Base-by-base conservation (phyloP, 2,329 filamentous ascomycete genomes). In the Penicillium janthinellum region DNA sequence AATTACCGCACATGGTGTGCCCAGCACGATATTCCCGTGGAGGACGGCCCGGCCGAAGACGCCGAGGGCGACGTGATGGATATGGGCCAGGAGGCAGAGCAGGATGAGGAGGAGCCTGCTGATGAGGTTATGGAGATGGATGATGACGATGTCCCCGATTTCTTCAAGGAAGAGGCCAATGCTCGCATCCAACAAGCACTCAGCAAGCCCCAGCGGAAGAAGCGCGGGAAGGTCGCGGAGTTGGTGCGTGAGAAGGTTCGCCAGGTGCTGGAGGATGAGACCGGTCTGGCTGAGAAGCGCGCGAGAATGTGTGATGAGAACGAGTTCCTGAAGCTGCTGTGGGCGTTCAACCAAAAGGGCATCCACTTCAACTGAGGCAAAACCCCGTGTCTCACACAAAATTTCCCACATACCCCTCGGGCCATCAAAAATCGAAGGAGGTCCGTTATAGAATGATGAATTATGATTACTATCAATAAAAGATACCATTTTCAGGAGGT, bases 1-100 rank as follows among this genome's bases (percentile, higher is more conserved):
- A 98, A 98, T 76, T 98, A 96, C 78, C 84, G 91, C 63, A 90
- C 92, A 2, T 98, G 88, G 84, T 96, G 93, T 74, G 90, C 92
- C 39, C 88, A 96, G 76, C 91, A 96, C 71, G 88, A 92, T 70
- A 86, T 96, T 15, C 77, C 86, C 0, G 76, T 96, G 6, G 91
- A 96, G 59, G 92, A 94, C 61, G 84, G 83, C 4, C 79, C 79
- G 1, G 64, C 65, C 2, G 73, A 75, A 17, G 70, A 69, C 34
- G 65, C 63, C 44, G 67, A 75, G 34, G 71, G 74, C 22, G 68
- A 76, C 52, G 68, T 64, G 3, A 78, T 77, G 69, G 75, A 75
- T 48, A 71, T 74, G 25, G 75, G 64, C 14, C 66, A 73, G 41
- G 67, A 67, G 42, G 66, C 66, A 38, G 63, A 71, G 54, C 64